Evolutionary conservation across 257 asterid genomes (phyloP), one percentile per base, ranked within the genome.

Genomic region (Penstemon barbatus): DNA sequence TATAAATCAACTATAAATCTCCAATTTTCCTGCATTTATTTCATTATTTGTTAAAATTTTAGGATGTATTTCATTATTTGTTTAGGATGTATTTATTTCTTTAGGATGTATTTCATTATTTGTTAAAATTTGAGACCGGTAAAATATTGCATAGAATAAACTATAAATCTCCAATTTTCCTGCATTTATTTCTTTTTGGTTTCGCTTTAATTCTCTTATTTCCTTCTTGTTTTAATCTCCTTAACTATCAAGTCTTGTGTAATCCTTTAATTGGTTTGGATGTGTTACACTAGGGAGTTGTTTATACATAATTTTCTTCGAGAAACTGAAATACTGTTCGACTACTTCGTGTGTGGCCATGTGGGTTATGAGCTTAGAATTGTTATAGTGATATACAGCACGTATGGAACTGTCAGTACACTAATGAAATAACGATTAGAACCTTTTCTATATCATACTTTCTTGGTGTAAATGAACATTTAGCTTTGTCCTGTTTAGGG

Each of bases 171-270:
- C 19, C 9, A 48, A 19, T 8, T 40, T 42, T 41, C 57, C 36
- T 65, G 3, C 13, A 65, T 25, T 10, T 8, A 37, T 5, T 13
- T 43, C 39, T 12, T 8, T 8, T 41, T 39, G 15, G 0, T 15
- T 8, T 53, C 45, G 41, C 7, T 2, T 58, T 37, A 19, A 19
- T 57, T 75, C 57, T 69, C 11, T 69, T 71, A 41, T 45, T 55
- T 56, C 15, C 45, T 33, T 51, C 38, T 39, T n/a, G 18, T 15
- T 42, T 7, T 61, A 38, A 7, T 13, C 15, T 52, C 25, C 46
- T 53, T 53, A 62, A 66, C 11, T 66, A 5, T 45, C 12, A 37
- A 4, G 19, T 68, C 65, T 45, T 43, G 4, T 33, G 9, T 57
- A 46, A 46, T 46, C 52, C 52, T 46, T 46, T 46, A 8, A 3